Conservation (phyloP, 1,284 basidiomycete genomes). For the Cutaneotrichosporon cavernicola region DNA sequence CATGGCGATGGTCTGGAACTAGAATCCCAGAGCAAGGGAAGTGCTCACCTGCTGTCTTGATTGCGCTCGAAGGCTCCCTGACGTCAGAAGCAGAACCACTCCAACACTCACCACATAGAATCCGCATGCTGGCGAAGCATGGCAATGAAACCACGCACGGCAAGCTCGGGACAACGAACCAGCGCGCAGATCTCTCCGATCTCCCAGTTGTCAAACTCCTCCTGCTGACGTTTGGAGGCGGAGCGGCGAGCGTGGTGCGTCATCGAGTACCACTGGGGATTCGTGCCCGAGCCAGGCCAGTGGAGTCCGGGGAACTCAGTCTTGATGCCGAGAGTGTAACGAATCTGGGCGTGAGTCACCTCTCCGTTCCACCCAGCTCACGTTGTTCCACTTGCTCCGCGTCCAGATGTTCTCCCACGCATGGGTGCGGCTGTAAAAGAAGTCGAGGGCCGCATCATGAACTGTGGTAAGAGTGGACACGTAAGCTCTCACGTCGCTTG, state of each 20-base stretch:
- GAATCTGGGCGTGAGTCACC: constrained; percentile 28
- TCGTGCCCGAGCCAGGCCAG: constrained; percentile 35
- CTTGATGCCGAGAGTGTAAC: constrained; percentile 32
- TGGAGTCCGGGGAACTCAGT: constrained; percentile 29
- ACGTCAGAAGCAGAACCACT: constrained; percentile 8
- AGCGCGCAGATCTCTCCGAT: constrained; percentile 38
- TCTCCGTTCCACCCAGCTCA: background rate
- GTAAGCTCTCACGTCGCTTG: constrained; percentile 30
- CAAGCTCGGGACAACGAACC: constrained; percentile 30
- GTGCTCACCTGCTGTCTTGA: constrained; percentile 32
- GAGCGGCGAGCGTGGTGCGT: constrained; percentile 5
- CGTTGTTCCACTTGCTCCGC: constrained; percentile 1
- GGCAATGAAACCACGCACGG: constrained; percentile 43
- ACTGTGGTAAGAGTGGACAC: constrained; percentile 27
- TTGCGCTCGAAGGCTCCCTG: constrained; percentile 39
- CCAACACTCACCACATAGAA: constrained; percentile 16
- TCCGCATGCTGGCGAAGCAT: constrained; percentile 38
- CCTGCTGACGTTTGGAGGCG: background rate
- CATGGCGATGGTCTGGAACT: too few relatives aligned
- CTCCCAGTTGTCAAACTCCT: constrained; percentile 5
- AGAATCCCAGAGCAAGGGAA: too few relatives aligned
- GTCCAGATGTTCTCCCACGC: constrained; percentile 28
- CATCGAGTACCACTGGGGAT: constrained; percentile 20
- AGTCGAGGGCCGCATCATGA: constrained; percentile 35
- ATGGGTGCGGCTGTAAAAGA: constrained; percentile 34